These are phyloP conservation scores for Erodium moschatum DNA, from an alignment of 441 rosid genomes.

Conservation along the genomic window DNA sequence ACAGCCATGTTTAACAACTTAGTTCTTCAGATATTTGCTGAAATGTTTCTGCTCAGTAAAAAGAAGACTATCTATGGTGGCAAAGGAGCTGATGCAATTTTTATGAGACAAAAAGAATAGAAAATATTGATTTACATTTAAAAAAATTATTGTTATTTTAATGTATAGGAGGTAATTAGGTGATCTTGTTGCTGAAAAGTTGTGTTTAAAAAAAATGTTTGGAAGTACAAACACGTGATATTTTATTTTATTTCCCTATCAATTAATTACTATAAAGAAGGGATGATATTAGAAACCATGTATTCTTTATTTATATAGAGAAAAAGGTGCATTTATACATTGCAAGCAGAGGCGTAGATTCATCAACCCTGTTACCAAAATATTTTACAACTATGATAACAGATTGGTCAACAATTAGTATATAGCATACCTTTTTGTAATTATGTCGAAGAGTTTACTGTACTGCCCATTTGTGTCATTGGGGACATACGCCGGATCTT, in stretches of 20 bases:
- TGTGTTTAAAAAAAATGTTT: neutral
- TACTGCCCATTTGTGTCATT: constrained; percentile 60
- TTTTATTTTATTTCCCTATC: neutral
- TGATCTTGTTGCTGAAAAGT: neutral
- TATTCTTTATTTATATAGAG: neutral
- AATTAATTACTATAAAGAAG: neutral
- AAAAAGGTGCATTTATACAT: neutral
- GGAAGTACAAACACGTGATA: neutral
- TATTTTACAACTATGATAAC: constrained; percentile 14
- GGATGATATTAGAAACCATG: neutral
- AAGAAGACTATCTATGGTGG: constrained; percentile 8
- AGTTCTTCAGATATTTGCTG: neutral
- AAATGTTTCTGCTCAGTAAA: neutral
- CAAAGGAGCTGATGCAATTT: neutral
- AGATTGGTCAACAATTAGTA: constrained; percentile 7
- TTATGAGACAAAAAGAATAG: neutral
- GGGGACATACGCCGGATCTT: constrained; percentile 72
- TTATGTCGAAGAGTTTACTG: constrained; percentile 60
- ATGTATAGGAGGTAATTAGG: neutral
- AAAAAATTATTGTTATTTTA: neutral
- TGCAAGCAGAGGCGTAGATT: neutral
- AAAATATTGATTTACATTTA: neutral
- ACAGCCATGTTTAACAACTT: neutral
- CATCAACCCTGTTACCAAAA: neutral
- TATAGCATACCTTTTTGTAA: constrained; percentile 49